A percentile compares a stretch with the other conserved stretches of the same genome.
Evolutionary conservation across 2,329 filamentous ascomycete species (phyloP).

Genomic region (Colletotrichum plurivorum): DNA sequence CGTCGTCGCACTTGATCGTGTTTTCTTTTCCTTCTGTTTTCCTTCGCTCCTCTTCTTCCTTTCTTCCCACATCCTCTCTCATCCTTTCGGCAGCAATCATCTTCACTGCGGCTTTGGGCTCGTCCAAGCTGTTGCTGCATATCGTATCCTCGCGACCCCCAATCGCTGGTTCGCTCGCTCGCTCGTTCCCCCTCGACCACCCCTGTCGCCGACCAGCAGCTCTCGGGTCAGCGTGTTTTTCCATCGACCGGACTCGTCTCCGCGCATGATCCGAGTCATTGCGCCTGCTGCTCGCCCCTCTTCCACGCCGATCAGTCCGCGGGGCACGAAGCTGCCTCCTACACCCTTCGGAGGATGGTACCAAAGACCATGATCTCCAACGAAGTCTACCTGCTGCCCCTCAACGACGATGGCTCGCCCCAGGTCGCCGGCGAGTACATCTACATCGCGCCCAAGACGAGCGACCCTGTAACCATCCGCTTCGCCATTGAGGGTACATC

Average conservation of each 20-base stretch:
- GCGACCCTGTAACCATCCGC: slow-evolving; percentile 82
- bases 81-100: slow-evolving; percentile 1
- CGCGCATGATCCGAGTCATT: slow-evolving; percentile 35
- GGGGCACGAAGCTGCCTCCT: slow-evolving; percentile 42
- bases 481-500: slow-evolving; percentile 96
- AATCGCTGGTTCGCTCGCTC: not conserved
- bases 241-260: slow-evolving; percentile 32
- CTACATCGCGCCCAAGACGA: slow-evolving; percentile 83
- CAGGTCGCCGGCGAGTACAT: slow-evolving; percentile 92
- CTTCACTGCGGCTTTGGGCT: slow-evolving; percentile 1
- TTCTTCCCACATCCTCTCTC: slow-evolving; percentile 10
- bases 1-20: slow-evolving; percentile 21
- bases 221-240: slow-evolving; percentile 29
- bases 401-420: slow-evolving; percentile 94
- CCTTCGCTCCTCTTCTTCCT: not conserved
- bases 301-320: slow-evolving; percentile 35
- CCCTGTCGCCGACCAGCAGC: slow-evolving; percentile 11
- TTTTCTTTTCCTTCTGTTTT: slow-evolving; percentile 6
- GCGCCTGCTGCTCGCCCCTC: slow-evolving; percentile 16
- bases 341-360: slow-evolving; percentile 61
- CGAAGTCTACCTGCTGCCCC: slow-evolving; percentile 87
- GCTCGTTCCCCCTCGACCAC: slow-evolving; percentile 1
- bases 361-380: slow-evolving; percentile 74
- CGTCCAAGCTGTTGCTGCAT: slow-evolving; percentile 2
- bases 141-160: not conserved